Evolutionary conservation across 176 grass and related monocot species (phyloP).

Genomic region (Juncus effusus): DNA sequence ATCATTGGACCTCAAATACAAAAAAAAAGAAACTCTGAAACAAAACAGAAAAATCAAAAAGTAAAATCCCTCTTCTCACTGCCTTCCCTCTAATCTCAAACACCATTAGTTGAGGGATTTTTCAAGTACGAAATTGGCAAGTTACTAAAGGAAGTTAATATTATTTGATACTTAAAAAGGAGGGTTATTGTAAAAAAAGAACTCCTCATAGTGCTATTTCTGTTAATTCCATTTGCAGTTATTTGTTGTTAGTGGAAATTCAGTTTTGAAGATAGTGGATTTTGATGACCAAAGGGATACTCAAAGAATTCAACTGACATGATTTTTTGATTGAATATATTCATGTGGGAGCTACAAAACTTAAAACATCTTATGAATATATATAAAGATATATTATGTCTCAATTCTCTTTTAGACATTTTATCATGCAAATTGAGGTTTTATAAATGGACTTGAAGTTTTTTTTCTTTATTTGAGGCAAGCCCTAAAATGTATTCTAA

Average conservation of each 20-base stretch:
- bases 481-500: too few relatives aligned
- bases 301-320: neutral
- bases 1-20: too few relatives aligned
- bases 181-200: too few relatives aligned
- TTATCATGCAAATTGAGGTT: neutral
- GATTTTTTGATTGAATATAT: conserved; percentile 7
- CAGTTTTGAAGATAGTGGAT: conserved; percentile 17
- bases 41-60: too few relatives aligned
- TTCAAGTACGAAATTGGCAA: too few relatives aligned
- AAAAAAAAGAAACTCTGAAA: too few relatives aligned
- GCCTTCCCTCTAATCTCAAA: too few relatives aligned
- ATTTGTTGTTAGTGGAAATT: conserved; percentile 15
- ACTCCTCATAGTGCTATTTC: neutral
- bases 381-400: neutral
- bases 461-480: too few relatives aligned
- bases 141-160: too few relatives aligned
- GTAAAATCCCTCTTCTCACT: too few relatives aligned
- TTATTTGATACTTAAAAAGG: too few relatives aligned
- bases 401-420: neutral
- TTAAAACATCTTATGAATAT: neutral
- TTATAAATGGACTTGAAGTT: neutral
- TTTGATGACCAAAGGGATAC: conserved; percentile 4
- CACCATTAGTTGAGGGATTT: too few relatives aligned
- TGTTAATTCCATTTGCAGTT: conserved; percentile 1
- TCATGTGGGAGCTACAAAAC: neutral